Evolutionary conservation across 1,284 basidiomycete genomes (phyloP), one percentile per base, ranked within the genome.

Genomic region (Boletus semigastroideus): DNA sequence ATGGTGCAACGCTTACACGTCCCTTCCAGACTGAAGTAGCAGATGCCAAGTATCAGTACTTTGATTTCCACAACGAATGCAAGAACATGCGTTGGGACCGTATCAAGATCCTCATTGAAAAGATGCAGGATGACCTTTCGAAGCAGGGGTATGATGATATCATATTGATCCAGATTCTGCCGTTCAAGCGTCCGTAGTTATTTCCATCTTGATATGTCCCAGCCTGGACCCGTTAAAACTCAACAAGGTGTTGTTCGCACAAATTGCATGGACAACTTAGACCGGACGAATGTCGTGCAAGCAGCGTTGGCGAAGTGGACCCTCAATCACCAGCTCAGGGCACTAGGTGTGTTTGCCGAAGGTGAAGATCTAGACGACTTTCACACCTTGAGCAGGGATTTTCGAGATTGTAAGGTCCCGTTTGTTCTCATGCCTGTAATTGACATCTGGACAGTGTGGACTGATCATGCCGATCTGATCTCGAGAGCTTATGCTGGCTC

Each of bases 61-160:
- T 97, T 68, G 97, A 99, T 71, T 99, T 99, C 77, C 96, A 98
- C 72, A 87, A 84, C 61, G 94, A 98, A 72, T 98, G 96, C 78
- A 92, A 87, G 68, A 83, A 91, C 37, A 92, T 99, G 88, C 87
- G 92, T 52, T 99, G 94, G 83, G 93, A 99, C 66, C 83, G 93
- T 45, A 92, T 99, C 59, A 84, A 84, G 56, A 72, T 92, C 16
- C 79, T 99, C 38, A 79, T 98, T 38, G 90, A 93, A 52, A 78
- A 80, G 49, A 72, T 98, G 36, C 77, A 89, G 56, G 82, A 87
- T 28, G 90, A 92, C 42, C 70, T 98, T 42, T 73, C 81, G 42
- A 75, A 76, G 49, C 81, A 94, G 63, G 89, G 89, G 83, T 94
- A 68, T 49, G 80, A 48, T 30, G 30, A 40, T 48, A 17, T 53